Evolutionary conservation across 2,329 filamentous ascomycete genomes (phyloP).

Genomic region (Neonectria neomacrospora): DNA sequence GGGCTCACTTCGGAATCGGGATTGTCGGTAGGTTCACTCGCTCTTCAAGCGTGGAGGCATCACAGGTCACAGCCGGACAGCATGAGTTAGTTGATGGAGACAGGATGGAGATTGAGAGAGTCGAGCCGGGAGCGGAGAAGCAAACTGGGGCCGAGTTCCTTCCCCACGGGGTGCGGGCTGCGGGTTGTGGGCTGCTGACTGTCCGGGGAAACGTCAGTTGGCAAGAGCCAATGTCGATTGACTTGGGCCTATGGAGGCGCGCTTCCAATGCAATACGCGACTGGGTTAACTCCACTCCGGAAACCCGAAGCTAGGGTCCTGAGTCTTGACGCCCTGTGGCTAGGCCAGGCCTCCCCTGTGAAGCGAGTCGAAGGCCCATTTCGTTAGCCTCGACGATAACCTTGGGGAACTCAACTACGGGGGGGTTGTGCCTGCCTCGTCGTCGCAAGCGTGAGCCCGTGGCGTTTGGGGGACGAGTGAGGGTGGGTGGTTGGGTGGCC

Average conservation of each 20-base stretch:
- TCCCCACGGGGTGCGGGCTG: slow-evolving; percentile 24
- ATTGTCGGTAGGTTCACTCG: slow-evolving; percentile 3
- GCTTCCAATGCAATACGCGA: slow-evolving; percentile 9
- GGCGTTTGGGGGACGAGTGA: slow-evolving; percentile 2
- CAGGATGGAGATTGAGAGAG: slow-evolving; percentile 12
- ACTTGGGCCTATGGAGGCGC: not conserved
- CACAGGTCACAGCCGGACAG: slow-evolving; percentile 1
- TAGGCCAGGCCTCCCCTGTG: not conserved
- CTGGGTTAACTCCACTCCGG: slow-evolving; percentile 20
- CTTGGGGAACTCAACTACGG: not conserved
- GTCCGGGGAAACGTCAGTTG: slow-evolving; percentile 15
- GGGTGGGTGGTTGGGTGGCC: not conserved
- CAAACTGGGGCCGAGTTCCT: slow-evolving; percentile 19
- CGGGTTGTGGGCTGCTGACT: slow-evolving; percentile 6
- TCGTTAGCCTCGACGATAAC: not conserved
- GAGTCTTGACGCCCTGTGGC: no score
- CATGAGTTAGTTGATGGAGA: slow-evolving; percentile 15
- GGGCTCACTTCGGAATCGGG: not conserved
- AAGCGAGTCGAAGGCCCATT: slow-evolving; percentile 11
- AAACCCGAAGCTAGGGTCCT: slow-evolving; percentile 2
- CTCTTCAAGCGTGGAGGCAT: slow-evolving; percentile 9
- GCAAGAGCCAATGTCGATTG: not conserved
- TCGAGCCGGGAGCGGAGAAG: slow-evolving; percentile 24
- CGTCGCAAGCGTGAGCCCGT: slow-evolving; percentile 6
- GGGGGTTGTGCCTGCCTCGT: slow-evolving; percentile 8